Conservation (phyloP, 768 basidiomycete genomes). For the Mycena vitilis region DNA sequence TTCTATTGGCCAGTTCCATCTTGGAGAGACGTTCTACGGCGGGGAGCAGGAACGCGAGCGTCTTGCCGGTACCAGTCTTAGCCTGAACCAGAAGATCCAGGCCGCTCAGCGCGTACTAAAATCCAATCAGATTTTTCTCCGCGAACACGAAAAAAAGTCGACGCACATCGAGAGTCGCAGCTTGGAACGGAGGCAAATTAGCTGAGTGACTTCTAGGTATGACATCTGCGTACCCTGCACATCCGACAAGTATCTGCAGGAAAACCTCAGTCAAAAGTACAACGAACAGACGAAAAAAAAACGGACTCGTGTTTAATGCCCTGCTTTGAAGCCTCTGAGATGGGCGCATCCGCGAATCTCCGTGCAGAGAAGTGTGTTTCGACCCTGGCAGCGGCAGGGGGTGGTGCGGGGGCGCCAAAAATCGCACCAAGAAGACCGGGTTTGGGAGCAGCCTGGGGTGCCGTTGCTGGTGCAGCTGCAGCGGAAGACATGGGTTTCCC, state of each 20-base stretch:
- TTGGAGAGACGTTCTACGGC: slow-evolving; percentile 73
- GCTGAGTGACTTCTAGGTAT: slow-evolving; percentile 5
- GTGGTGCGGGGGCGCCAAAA: background rate
- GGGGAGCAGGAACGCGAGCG: slow-evolving; percentile 81
- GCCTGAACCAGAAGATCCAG: slow-evolving; percentile 63
- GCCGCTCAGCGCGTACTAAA: slow-evolving; percentile 54
- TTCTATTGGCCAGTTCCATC: slow-evolving; percentile 42
- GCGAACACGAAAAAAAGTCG: background rate
- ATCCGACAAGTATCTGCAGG: slow-evolving; percentile 55
- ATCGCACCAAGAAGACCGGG: background rate
- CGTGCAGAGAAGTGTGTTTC: slow-evolving; percentile 44
- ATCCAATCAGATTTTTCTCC: background rate
- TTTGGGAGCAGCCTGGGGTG: background rate
- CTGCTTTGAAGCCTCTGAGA: slow-evolving; percentile 54
- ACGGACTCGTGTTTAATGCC: slow-evolving; percentile 58
- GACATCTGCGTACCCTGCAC: slow-evolving; percentile 52
- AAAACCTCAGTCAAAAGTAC: background rate
- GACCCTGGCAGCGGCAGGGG: background rate
- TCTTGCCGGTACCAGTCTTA: slow-evolving; percentile 74
- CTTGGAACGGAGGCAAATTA: slow-evolving; percentile 35
- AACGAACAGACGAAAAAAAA: slow-evolving; percentile 6
- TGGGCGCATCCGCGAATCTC: slow-evolving; percentile 48
- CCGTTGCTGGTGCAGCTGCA: slow-evolving; percentile 20
- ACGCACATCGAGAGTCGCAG: slow-evolving; percentile 54
- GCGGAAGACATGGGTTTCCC: slow-evolving; percentile 23